Conservation (phyloP, 331 rosid genomes). For the Rhamnella rubrinervis region DNA sequence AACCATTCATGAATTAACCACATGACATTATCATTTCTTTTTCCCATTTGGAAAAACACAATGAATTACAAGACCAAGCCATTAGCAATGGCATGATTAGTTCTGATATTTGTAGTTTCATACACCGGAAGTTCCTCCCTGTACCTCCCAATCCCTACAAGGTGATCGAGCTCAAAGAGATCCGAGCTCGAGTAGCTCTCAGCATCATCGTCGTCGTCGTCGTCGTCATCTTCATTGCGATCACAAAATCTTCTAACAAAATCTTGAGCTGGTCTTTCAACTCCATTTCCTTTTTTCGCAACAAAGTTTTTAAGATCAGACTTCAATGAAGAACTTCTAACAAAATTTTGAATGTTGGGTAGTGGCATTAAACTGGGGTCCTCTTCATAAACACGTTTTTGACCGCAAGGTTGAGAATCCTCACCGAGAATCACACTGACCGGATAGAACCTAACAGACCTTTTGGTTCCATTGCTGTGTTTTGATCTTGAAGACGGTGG, state of each 20-base stretch:
- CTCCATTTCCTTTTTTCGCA: slow-evolving; percentile 7
- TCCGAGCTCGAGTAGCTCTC: slow-evolving; percentile 79
- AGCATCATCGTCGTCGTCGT: slow-evolving; percentile 40
- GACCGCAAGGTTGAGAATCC: slow-evolving; percentile 31
- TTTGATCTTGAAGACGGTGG: slow-evolving; percentile 43
- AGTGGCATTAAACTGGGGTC: slow-evolving; percentile 46
- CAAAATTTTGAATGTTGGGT: slow-evolving; percentile 31
- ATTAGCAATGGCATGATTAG: slow-evolving; percentile 76
- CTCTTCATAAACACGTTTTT: slow-evolving; percentile 34
- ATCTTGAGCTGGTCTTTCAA: slow-evolving; percentile 19
- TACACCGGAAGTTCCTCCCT: slow-evolving; percentile 84
- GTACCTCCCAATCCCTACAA: slow-evolving; percentile 69
- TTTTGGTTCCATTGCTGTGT: slow-evolving; percentile 39
- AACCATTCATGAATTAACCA: not conserved
- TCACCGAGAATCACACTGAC: slow-evolving; percentile 57
- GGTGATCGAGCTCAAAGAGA: slow-evolving; percentile 76
- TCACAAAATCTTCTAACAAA: slow-evolving; percentile 33
- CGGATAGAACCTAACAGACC: slow-evolving; percentile 66
- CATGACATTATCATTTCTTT: slow-evolving; percentile 2
- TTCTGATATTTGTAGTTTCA: slow-evolving; percentile 73
- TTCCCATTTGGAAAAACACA: not conserved
- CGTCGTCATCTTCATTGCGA: slow-evolving; percentile 22
- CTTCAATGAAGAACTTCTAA: slow-evolving; percentile 33
- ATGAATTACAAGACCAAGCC: slow-evolving; percentile 52
- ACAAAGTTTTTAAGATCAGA: slow-evolving; percentile 11